phyloP scores from a whole-genome alignment of 1,139 yeast species.

The Candida buenavistaensis region DNA sequence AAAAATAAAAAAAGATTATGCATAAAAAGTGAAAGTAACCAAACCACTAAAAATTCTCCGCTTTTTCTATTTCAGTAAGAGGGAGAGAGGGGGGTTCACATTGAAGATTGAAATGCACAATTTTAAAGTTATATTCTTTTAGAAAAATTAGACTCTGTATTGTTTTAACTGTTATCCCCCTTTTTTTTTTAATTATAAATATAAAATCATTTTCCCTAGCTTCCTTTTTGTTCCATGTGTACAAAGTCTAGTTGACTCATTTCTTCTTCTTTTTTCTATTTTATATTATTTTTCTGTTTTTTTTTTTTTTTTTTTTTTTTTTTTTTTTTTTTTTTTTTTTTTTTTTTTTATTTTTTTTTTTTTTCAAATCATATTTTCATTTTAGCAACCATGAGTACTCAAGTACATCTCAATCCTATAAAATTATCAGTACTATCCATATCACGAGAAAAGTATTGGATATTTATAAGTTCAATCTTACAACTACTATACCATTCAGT shows the following conservation, averaged over 20 bases:
- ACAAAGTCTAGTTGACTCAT: too few species aligned
- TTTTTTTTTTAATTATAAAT: too few species aligned
- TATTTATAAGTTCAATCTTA: conserved; percentile 47
- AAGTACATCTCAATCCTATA: conserved; percentile 47
- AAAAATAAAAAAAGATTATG: neutral
- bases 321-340: neutral
- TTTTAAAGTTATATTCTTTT: too few species aligned
- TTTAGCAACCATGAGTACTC: conserved; percentile 26
- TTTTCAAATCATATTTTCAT: neutral
- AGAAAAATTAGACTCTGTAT: too few species aligned
- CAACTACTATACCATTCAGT: conserved; percentile 34
- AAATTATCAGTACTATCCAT: conserved; percentile 48
- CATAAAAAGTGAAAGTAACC: neutral
- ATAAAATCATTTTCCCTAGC: too few species aligned
- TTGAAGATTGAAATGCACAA: too few species aligned
- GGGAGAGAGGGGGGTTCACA: too few species aligned
- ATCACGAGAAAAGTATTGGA: conserved; percentile 50
- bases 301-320: neutral
- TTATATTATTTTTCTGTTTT: neutral
- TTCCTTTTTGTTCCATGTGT: too few species aligned
- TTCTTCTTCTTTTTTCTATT: too few species aligned
- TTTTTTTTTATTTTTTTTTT: neutral
- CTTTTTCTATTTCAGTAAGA: too few species aligned
- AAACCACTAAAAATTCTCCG: neutral
- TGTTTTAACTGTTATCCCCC: too few species aligned